Conservation (phyloP, 208 protist species). For the Crithidia fasciculata region DNA sequence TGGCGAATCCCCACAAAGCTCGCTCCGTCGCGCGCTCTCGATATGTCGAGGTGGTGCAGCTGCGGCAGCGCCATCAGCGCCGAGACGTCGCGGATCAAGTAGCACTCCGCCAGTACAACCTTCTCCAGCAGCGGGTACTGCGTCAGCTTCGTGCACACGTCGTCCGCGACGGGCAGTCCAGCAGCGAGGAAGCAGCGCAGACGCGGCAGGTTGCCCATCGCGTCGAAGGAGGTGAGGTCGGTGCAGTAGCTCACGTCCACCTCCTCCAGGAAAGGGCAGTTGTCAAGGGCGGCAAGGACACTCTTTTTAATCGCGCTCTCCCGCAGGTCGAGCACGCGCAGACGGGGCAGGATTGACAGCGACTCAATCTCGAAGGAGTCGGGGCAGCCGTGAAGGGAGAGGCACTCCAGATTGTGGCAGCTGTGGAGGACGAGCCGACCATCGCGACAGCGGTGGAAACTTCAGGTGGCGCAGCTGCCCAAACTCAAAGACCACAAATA, state of each 20-base stretch:
- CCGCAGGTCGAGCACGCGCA: conserved; percentile 35
- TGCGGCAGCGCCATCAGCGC: conserved; percentile 24
- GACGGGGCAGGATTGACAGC: conserved; percentile 20
- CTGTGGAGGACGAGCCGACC: conserved; percentile 40
- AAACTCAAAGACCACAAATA: conserved; percentile 41
- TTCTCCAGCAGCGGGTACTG: conserved; percentile 31
- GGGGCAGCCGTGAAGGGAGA: conserved; percentile 41
- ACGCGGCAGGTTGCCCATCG: conserved; percentile 25
- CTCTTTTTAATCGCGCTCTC: conserved; percentile 30
- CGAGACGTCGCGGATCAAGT: conserved; percentile 25
- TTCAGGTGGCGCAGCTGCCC: conserved; percentile 37
- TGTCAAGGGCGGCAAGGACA: conserved; percentile 17
- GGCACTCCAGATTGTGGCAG: conserved; percentile 42
- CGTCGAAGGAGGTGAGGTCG: conserved; percentile 18
- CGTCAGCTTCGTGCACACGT: conserved; percentile 16
- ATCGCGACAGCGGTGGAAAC: conserved; percentile 37
- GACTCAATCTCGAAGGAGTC: conserved; percentile 30
- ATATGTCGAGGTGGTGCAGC: conserved; percentile 39
- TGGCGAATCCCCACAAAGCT: conserved; percentile 16
- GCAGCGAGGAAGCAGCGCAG: conserved; percentile 31
- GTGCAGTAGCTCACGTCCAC: conserved; percentile 31
- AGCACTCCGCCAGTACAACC: conserved; percentile 31
- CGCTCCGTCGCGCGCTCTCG: conserved; percentile 25
- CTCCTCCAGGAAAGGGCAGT: conserved; percentile 31
- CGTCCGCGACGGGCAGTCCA: conserved; percentile 32